Conservation (phyloP, 768 basidiomycete genomes). For the Boletus fagicola region DNA sequence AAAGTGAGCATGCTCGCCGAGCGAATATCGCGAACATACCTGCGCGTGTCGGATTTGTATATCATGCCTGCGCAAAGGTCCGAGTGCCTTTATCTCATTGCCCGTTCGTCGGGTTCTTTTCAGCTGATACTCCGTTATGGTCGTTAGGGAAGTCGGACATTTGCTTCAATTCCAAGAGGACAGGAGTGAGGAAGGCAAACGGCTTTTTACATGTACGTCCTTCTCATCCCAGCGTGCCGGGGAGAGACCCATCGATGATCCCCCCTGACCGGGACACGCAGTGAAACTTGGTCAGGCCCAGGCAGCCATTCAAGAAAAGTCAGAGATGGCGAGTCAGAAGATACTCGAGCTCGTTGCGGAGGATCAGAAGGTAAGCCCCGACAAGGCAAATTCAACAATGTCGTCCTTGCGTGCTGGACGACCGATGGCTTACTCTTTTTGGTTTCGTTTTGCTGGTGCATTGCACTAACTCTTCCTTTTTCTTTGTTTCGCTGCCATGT, state of each 20-base stretch:
- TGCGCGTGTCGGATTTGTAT: slow-evolving; percentile 20
- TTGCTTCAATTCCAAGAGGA: slow-evolving; percentile 23
- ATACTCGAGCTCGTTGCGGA: slow-evolving; percentile 17
- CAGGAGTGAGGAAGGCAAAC: slow-evolving; percentile 16
- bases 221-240: neutral
- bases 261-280: neutral
- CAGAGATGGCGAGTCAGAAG: slow-evolving; percentile 11
- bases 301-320: slow-evolving; percentile 18
- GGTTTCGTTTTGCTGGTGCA: neutral
- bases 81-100: neutral
- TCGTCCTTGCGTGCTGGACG: neutral
- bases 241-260: neutral
- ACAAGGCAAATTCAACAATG: neutral
- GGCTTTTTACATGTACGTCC: slow-evolving; percentile 10
- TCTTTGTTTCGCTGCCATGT: neutral
- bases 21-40: slow-evolving; percentile 17
- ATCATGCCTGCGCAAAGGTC: slow-evolving; percentile 25
- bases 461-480: neutral
- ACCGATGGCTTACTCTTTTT: neutral
- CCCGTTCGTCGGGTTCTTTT: neutral
- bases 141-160: slow-evolving; percentile 13
- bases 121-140: neutral
- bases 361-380: slow-evolving; percentile 11
- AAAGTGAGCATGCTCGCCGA: slow-evolving; percentile 25
- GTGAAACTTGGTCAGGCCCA: slow-evolving; percentile 14